phyloP scores from a whole-genome alignment of 106 monocot genomes.

The Cymbidium sinense region DNA sequence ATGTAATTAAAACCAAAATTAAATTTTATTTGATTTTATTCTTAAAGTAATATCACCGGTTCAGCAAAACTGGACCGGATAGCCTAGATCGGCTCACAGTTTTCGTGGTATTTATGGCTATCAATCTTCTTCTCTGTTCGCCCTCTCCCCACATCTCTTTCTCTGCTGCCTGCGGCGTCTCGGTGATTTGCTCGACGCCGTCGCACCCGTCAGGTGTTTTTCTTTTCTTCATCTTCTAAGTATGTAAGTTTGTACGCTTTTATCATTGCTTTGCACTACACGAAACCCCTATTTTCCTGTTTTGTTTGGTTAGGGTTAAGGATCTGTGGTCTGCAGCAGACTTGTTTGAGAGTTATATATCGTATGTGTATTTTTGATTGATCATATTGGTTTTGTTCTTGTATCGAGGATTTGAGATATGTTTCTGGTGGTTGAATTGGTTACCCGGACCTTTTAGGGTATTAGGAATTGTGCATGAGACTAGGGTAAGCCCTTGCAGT shows the following conservation, averaged over 20 bases:
- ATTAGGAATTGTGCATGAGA: not conserved
- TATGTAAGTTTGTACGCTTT: not conserved
- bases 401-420: not conserved
- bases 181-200: not conserved
- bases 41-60: too few relatives aligned
- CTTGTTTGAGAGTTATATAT: not conserved
- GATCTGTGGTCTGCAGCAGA: not conserved
- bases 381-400: not conserved
- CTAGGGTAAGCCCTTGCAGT: not conserved
- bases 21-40: too few relatives aligned
- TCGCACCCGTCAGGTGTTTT: not conserved
- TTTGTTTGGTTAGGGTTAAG: not conserved
- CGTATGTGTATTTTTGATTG: not conserved
- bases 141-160: not conserved
- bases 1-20: too few relatives aligned
- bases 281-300: not conserved
- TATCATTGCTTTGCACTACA: not conserved
- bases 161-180: not conserved
- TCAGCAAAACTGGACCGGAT: too few relatives aligned
- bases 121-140: too few relatives aligned
- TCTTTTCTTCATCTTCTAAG: not conserved
- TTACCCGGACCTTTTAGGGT: too few relatives aligned
- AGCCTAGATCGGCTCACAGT: too few relatives aligned
- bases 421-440: not conserved
- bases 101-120: too few relatives aligned